Conservation (phyloP, 2,329 filamentous ascomycete genomes). For the Diplodia scrobiculata region DNA sequence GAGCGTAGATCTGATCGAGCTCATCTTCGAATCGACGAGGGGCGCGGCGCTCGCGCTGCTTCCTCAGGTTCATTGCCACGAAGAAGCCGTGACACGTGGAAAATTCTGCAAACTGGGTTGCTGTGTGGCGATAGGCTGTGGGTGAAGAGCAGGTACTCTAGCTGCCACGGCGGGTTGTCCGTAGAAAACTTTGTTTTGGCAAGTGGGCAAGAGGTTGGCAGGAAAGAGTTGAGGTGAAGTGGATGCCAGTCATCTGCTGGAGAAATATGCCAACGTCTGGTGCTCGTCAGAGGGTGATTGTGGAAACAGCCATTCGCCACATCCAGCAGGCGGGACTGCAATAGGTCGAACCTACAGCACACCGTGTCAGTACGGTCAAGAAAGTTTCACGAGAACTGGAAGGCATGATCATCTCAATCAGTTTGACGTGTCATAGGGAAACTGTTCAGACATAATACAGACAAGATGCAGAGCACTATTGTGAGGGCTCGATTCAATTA, state of each 20-base stretch:
- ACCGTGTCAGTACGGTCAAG: neutral
- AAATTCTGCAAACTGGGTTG: neutral
- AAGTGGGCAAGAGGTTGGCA: neutral
- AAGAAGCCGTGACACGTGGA: neutral
- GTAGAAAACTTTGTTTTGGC: neutral
- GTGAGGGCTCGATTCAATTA: neutral
- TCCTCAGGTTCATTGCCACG: neutral
- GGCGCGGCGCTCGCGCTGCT: neutral
- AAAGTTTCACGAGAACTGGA: neutral
- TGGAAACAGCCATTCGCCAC: neutral
- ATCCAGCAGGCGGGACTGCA: neutral
- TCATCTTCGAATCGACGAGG: conserved; percentile 3
- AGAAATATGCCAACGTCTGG: neutral
- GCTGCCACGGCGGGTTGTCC: neutral
- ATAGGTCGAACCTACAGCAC: neutral
- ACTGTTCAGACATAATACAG: neutral
- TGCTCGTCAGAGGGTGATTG: neutral
- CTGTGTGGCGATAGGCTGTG: neutral
- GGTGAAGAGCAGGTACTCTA: neutral
- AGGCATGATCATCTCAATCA: neutral
- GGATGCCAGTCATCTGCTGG: neutral
- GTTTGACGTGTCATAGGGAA: neutral
- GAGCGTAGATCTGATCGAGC: conserved; percentile 1
- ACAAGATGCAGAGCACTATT: neutral
- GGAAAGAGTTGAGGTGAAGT: neutral